Base-by-base conservation (phyloP, 2,329 filamentous ascomycete genomes). In the Alternaria sp. region DNA sequence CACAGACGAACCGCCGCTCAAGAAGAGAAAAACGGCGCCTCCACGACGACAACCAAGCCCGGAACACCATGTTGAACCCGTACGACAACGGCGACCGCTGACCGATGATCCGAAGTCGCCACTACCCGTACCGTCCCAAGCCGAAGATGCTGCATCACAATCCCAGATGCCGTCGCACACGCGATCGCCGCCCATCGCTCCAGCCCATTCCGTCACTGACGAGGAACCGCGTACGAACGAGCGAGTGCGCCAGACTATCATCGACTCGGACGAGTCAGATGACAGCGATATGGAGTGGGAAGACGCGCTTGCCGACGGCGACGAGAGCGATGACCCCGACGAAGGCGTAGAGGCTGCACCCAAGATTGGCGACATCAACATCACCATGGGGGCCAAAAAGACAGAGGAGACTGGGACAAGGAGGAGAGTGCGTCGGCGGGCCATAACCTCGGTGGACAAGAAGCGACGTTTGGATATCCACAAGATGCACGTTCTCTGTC, bases 401-500 rank as follows among this genome's bases (percentile, higher is more conserved):
- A 65, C 67, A 37, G 65, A 67, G 1, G 71, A 71, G 10, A 61
- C 81, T 15, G 82, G 80, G 21, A 76, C 64, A 3, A 74, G 69
- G 63, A 71, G 71, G 53, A 75, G 73, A 58, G 64, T 75, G 26
- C 82, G 83, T 66, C 82, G 86, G 56, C 87, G 85, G 64, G 84
- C 86, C 20, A 80, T 86, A 15, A 87, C 87, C 1, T 82, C 83
- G 7, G 82, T 84, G 1, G 89, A 91, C 66, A 89, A 85, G 66
- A 86, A 84, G 50, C 75, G 85, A 28, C 88, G 94, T 20, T 78
- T 96, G 28, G 87, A 93, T 55, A 85, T 94, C n/a, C 96, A 99
- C 79, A 97, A 95, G 79, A 84, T 89, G 65, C 94, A 99, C 80
- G 69, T 98, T 0, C 82, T 97, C 14, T 97, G 93, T 76, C 84